A percentile compares a stretch with the other conserved stretches of the same genome.
Evolutionary conservation across 2,329 filamentous ascomycete genomes (phyloP).

Genomic region (Venturia effusa): DNA sequence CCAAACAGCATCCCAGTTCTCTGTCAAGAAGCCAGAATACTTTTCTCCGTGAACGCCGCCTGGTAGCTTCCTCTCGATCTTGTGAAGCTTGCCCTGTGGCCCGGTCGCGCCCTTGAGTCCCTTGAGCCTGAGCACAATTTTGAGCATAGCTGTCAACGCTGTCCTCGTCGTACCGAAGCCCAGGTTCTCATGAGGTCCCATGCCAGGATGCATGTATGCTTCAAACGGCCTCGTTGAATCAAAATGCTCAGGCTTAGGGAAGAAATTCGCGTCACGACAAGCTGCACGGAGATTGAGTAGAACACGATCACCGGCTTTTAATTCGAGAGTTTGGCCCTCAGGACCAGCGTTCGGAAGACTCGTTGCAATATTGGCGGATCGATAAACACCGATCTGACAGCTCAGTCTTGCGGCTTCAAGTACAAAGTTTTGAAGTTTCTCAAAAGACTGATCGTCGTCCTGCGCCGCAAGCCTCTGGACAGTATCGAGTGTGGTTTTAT

Average conservation of each 20-base stretch:
- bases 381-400: slow-evolving; percentile 50
- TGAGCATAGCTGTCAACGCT: slow-evolving; percentile 57
- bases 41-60: not conserved
- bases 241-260: slow-evolving; percentile 51
- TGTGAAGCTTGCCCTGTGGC: slow-evolving; percentile 56
- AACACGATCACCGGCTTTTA: slow-evolving; percentile 48
- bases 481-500: slow-evolving; percentile 22
- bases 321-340: slow-evolving; percentile 27
- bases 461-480: slow-evolving; percentile 48
- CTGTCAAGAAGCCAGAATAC: slow-evolving; percentile 11
- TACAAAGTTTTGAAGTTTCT: slow-evolving; percentile 55
- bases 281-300: slow-evolving; percentile 49
- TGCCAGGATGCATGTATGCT: slow-evolving; percentile 53
- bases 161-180: slow-evolving; percentile 50
- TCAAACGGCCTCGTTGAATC: slow-evolving; percentile 53
- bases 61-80: slow-evolving; percentile 33
- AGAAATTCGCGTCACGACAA: slow-evolving; percentile 40
- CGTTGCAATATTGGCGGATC: slow-evolving; percentile 39
- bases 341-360: slow-evolving; percentile 35
- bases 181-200: slow-evolving; percentile 52
- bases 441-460: slow-evolving; percentile 47
- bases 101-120: slow-evolving; percentile 53
- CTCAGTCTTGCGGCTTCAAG: slow-evolving; percentile 62
- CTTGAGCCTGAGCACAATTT: slow-evolving; percentile 50
- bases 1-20: slow-evolving; percentile 11